phyloP scores from a whole-genome alignment of 2,329 filamentous ascomycete species.

The Eurotiales sp. region DNA sequence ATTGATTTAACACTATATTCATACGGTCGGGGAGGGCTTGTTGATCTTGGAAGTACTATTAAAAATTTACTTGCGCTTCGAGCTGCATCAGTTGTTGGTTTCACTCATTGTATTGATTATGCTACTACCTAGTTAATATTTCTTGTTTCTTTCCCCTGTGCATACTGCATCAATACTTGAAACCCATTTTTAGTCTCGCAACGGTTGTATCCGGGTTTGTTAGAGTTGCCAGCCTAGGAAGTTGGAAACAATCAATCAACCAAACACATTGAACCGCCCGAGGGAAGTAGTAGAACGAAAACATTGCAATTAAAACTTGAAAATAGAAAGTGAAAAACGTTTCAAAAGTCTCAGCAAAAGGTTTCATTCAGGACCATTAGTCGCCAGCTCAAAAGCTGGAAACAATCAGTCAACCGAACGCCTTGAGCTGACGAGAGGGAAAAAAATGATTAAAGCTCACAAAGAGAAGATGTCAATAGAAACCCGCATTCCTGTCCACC shows the following conservation, averaged over 20 bases:
- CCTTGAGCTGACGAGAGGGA: neutral
- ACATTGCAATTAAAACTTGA: neutral
- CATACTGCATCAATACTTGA: conserved; percentile 2
- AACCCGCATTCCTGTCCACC: neutral
- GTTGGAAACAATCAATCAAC: conserved; percentile 6
- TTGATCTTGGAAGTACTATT: neutral
- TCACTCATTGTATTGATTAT: neutral
- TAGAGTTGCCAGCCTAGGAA: conserved; percentile 6
- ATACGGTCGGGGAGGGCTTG: neutral
- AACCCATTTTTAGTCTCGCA: neutral
- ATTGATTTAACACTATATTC: neutral
- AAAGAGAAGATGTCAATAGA: neutral
- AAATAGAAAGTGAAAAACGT: neutral
- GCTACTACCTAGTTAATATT: neutral
- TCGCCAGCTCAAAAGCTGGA: conserved; percentile 3
- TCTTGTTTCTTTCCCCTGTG: neutral
- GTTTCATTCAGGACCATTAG: conserved; percentile 6
- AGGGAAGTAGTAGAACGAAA: no score
- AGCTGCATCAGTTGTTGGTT: neutral
- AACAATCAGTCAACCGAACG: conserved; percentile 4
- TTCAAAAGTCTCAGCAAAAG: neutral
- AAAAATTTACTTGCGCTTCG: neutral
- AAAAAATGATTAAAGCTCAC: no score
- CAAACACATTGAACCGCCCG: neutral
- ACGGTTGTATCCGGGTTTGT: conserved; percentile 2